phyloP scores from a whole-genome alignment of 140 eudicot species.

The Stevia rebaudiana region DNA sequence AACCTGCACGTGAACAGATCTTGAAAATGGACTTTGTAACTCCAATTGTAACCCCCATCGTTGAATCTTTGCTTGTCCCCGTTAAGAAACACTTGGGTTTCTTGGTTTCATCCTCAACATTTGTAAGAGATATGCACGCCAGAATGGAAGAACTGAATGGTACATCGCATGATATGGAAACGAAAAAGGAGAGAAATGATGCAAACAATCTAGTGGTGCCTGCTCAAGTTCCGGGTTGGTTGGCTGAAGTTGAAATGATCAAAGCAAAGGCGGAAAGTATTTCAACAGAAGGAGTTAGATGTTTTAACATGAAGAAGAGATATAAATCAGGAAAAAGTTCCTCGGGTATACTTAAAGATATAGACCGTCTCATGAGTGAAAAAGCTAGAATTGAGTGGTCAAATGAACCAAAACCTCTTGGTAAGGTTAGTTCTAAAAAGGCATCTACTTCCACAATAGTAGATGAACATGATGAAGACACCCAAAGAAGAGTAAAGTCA shows the following conservation, averaged over 20 bases:
- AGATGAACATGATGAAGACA: no score
- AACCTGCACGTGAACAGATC: no score
- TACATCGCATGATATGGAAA: background rate
- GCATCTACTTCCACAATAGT: no score
- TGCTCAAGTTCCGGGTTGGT: background rate
- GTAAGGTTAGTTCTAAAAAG: background rate
- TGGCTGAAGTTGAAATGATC: background rate
- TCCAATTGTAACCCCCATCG: background rate
- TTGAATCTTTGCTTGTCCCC: background rate
- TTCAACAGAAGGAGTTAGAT: background rate
- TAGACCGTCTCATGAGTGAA: background rate
- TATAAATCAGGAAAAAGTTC: background rate
- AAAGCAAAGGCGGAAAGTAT: no score
- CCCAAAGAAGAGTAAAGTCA: background rate
- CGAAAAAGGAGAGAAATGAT: background rate
- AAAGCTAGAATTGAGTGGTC: background rate
- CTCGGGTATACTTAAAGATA: background rate
- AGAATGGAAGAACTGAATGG: background rate
- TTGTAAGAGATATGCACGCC: no score
- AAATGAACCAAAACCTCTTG: background rate
- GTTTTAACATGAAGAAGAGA: slow-evolving; percentile 8
- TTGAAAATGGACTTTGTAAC: background rate
- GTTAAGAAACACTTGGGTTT: background rate
- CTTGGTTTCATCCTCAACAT: no score
- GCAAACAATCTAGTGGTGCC: background rate